Conservation (phyloP, 371 early-diverging fungal species). For the Funneliformis caledonium region DNA sequence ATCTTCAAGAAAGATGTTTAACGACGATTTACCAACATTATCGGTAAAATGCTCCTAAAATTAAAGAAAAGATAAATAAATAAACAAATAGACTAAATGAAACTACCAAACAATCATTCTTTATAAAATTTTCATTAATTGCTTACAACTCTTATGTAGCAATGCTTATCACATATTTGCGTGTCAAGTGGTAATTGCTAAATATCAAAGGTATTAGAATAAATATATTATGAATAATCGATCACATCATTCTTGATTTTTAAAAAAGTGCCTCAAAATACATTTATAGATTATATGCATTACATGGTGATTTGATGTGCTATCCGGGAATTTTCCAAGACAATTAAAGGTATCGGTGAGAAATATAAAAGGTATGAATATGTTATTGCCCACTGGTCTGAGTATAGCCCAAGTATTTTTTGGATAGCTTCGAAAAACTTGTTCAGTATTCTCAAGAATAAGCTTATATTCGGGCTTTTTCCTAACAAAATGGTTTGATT, state of each 20-base stretch:
- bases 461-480: background rate
- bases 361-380: background rate
- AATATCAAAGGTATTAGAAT: background rate
- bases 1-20: background rate
- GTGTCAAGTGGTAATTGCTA: background rate
- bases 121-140: background rate
- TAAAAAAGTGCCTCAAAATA: background rate
- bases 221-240: background rate
- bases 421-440: background rate
- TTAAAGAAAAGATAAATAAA: background rate
- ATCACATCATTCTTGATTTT: background rate
- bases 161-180: background rate
- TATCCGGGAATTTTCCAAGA: background rate
- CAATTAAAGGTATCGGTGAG: background rate
- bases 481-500: background rate
- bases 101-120: background rate
- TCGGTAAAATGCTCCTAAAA: background rate
- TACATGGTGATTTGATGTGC: background rate
- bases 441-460: background rate
- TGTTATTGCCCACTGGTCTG: background rate
- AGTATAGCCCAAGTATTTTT: background rate
- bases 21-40: background rate
- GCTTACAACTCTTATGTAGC: background rate
- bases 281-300: too few relatives aligned
- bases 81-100: background rate